Evolutionary conservation across 2,329 filamentous ascomycete species (phyloP), one percentile per base, ranked within the genome.

Genomic region (Pseudogymnoascus sp.): DNA sequence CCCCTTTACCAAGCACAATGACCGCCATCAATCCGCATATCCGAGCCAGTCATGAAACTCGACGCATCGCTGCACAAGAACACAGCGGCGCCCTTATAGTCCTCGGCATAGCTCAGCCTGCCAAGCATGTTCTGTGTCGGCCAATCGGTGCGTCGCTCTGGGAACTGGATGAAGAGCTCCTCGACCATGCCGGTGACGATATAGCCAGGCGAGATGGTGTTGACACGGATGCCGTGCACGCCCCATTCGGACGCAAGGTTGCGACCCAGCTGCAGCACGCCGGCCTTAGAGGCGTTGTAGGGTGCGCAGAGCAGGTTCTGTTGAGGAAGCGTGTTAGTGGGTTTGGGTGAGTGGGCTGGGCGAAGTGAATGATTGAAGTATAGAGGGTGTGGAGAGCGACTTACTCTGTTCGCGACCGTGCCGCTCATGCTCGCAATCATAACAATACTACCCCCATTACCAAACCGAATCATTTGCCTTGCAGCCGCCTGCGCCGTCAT

Each of bases 401-500:
- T 57, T 45, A 59, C 59, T 38, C 61, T 63, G 15, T 62, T 62
- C 9, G 59, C 57, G 37, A 60, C 38, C 28, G 60, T 59, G 21
- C 12, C 78, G 3, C 73, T 75, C 76, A 80, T 79, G 60, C 74
- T 76, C 3, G 75, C 73, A 60, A 81, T 77, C 60, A 81, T 72
- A 10, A 79, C 74, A 57, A 81, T 79, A 73, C 82, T 78, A 0
- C 77, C 78, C 1, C 72, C 70, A 0, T 67, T 71, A 9, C 73
- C 71, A 55, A 70, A 73, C 58, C 74, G 71, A 19, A 74, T 71
- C 65, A 81, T 68, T 35, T 86, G 81, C 62, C 81, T 77, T 56
- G 86, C 86, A 26, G 85, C 82, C 59, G 85, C 84, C 73, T 87
- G 85, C 62, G 85, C 85, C 68, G 85, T 88, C 71, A 85, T 78